Conservation (phyloP, 768 basidiomycete genomes). For the Psilocybe cubensis region DNA sequence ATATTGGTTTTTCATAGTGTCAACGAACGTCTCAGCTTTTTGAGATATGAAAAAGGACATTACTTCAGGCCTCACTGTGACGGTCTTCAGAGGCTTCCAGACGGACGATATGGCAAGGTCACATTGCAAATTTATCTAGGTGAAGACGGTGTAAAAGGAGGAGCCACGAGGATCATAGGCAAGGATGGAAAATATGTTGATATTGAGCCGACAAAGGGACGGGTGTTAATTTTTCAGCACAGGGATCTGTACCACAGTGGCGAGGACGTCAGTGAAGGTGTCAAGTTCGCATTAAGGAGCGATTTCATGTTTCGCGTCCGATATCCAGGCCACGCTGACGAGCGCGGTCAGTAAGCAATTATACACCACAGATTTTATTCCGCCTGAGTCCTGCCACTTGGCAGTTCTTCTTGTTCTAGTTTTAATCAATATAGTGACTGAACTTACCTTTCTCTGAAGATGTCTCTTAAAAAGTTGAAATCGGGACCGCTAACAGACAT, state of each 20-base stretch:
- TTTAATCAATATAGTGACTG: too few species aligned
- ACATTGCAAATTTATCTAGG: conserved; percentile 51
- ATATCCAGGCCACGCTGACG: background rate
- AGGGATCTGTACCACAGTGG: conserved; percentile 43
- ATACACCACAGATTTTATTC: too few species aligned
- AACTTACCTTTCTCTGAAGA: too few species aligned
- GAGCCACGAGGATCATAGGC: conserved; percentile 44
- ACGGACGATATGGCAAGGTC: conserved; percentile 39
- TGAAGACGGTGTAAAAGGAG: conserved; percentile 38
- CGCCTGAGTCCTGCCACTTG: too few species aligned
- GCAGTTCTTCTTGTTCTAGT: too few species aligned
- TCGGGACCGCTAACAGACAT: too few species aligned
- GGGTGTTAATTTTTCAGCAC: conserved; percentile 51
- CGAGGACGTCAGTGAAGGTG: conserved; percentile 41
- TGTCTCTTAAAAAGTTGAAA: too few species aligned
- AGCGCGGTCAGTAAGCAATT: too few species aligned
- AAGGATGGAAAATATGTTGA: conserved; percentile 36
- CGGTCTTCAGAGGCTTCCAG: conserved; percentile 37
- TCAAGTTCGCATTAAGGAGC: conserved; percentile 43
- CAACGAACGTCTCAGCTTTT: conserved; percentile 47
- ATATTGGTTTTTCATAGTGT: conserved; percentile 27
- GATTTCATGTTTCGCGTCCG: conserved; percentile 39
- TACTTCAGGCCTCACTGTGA: conserved; percentile 47
- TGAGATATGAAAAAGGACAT: conserved; percentile 46
- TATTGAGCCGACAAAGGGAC: conserved; percentile 44